Conservation (phyloP, 139 green algal genomes). For the Axilococcus clingmanii region DNA sequence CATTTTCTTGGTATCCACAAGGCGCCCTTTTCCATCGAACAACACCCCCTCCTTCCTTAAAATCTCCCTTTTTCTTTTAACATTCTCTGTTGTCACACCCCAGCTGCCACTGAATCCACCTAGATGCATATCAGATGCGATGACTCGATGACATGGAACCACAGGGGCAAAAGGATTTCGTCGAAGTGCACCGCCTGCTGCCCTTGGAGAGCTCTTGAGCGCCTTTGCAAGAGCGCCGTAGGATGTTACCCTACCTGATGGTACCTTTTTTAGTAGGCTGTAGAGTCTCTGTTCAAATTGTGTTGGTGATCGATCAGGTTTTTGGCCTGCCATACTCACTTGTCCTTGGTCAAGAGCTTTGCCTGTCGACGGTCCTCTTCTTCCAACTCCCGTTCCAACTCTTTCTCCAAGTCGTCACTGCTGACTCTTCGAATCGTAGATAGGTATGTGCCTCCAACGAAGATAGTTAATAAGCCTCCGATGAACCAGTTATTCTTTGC, state of each 20-base stretch:
- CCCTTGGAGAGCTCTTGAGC: slow-evolving; percentile 40
- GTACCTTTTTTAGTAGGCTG: slow-evolving; percentile 44
- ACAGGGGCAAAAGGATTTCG: slow-evolving; percentile 62
- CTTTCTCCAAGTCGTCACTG: slow-evolving; percentile 33
- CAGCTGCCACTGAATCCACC: slow-evolving; percentile 63
- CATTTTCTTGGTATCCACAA: no score
- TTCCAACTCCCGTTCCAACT: slow-evolving; percentile 32
- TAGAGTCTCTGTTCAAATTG: slow-evolving; percentile 50
- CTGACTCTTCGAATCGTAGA: slow-evolving; percentile 32
- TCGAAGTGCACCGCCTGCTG: slow-evolving; percentile 60
- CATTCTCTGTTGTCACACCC: slow-evolving; percentile 23
- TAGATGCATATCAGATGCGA: slow-evolving; percentile 45
- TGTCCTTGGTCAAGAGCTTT: slow-evolving; percentile 11
- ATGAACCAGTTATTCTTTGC: slow-evolving; percentile 28
- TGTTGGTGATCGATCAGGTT: slow-evolving; percentile 27
- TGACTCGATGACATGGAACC: slow-evolving; percentile 71
- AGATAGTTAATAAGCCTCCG: slow-evolving; percentile 19
- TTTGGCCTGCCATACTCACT: not conserved
- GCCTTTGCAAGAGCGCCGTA: slow-evolving; percentile 54
- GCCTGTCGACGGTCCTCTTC: slow-evolving; percentile 15
- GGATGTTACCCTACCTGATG: slow-evolving; percentile 54
- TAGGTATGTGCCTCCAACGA: slow-evolving; percentile 37
- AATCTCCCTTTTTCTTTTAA: slow-evolving; percentile 40
- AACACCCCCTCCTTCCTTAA: slow-evolving; percentile 46
- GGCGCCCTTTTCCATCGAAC: slow-evolving; percentile 21